A percentile compares a stretch with the other conserved stretches of the same genome.
Evolutionary conservation across 208 protist genomes (phyloP).

Genomic region (Trichomonas gallinae): DNA sequence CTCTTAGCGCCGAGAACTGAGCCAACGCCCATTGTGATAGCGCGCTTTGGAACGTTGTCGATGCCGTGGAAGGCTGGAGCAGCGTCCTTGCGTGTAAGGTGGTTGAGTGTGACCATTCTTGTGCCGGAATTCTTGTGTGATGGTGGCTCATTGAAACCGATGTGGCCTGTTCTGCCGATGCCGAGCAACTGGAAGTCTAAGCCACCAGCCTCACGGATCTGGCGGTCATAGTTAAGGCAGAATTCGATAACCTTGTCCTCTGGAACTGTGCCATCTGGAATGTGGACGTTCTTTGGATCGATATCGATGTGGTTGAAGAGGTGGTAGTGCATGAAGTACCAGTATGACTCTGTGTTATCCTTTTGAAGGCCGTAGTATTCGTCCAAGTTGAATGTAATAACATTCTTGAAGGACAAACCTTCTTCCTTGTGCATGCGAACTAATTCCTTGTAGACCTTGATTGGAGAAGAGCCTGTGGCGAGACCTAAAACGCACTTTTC

Average conservation of each 20-base stretch:
- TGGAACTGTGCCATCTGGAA: not conserved
- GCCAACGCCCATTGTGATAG: not conserved
- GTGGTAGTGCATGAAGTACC: not conserved
- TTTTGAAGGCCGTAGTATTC: not conserved
- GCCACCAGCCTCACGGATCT: not conserved
- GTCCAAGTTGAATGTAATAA: not conserved
- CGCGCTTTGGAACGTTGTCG: not conserved
- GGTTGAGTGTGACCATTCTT: not conserved
- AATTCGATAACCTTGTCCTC: not conserved
- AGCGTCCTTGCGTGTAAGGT: not conserved
- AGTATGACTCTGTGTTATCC: not conserved
- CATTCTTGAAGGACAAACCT: not conserved
- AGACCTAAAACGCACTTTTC: not conserved
- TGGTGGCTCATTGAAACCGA: not conserved
- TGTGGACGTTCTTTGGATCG: not conserved
- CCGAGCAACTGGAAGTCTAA: not conserved
- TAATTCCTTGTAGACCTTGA: not conserved
- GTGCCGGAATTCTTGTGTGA: not conserved
- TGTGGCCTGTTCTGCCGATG: not conserved
- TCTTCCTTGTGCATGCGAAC: conserved; percentile 18
- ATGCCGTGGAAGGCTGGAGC: not conserved
- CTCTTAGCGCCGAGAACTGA: not conserved
- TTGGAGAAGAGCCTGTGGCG: not conserved
- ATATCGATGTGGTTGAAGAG: not conserved
- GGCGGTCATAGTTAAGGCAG: not conserved